phyloP scores from a whole-genome alignment of 306 rosid species.

The Lathyrus aphaca region DNA sequence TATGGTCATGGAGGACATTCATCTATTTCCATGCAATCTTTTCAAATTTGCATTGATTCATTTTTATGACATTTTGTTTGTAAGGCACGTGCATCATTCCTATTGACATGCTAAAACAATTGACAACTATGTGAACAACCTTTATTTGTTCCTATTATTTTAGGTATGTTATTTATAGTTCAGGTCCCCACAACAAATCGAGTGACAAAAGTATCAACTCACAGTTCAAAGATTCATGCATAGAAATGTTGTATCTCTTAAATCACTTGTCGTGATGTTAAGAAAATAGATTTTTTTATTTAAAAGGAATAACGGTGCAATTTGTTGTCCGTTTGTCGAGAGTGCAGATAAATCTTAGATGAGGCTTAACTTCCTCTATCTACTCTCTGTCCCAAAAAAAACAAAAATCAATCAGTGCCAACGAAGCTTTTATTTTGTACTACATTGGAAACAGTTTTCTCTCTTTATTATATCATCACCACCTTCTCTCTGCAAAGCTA shows the following conservation, averaged over 20 bases:
- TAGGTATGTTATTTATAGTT: conserved; percentile 39
- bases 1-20: conserved; percentile 38
- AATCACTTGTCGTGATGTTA: no score
- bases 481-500: conserved; percentile 25
- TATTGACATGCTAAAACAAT: conserved; percentile 35
- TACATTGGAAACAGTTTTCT: conserved; percentile 23
- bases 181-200: conserved; percentile 38
- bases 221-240: neutral
- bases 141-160: conserved; percentile 32
- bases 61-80: conserved; percentile 31
- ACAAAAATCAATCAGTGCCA: conserved; percentile 28
- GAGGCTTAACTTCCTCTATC: conserved; percentile 1
- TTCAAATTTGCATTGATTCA: conserved; percentile 32
- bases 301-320: no score
- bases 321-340: no score
- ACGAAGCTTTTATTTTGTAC: neutral
- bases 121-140: conserved; percentile 28
- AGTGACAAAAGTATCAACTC: conserved; percentile 2
- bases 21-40: conserved; percentile 35
- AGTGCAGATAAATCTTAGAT: neutral
- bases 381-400: conserved; percentile 5
- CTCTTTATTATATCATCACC: conserved; percentile 31
- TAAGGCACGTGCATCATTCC: conserved; percentile 37
- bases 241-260: no score
- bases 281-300: no score